Evolutionary conservation across 176 grass and related monocot species (phyloP).

Genomic region (Hordeum vulgare): MorexV3_pseudomolecules_assembly NC_058523.1:503076187-503076686

Average conservation of each 20-base stretch:
- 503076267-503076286: slow-evolving; percentile 85
- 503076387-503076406: slow-evolving; percentile 68
- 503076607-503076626: slow-evolving; percentile 21
- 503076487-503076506: slow-evolving; percentile 34
- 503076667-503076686: slow-evolving; percentile 36
- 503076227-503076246: slow-evolving; percentile 27
- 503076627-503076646: slow-evolving; percentile 30
- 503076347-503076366: slow-evolving; percentile 74
- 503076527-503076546: slow-evolving; percentile 79
- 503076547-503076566: slow-evolving; percentile 7
- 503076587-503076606: slow-evolving; percentile 39
- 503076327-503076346: slow-evolving; percentile 73
- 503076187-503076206: slow-evolving; percentile 4
- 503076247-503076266: slow-evolving; percentile 63
- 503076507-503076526: slow-evolving; percentile 58
- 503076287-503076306: slow-evolving; percentile 85
- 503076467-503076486: slow-evolving; percentile 13
- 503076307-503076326: slow-evolving; percentile 72
- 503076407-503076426: slow-evolving; percentile 95
- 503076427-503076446: slow-evolving; percentile 83
- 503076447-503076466: slow-evolving; percentile 31
- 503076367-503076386: slow-evolving; percentile 55
- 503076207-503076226: slow-evolving; percentile 19
- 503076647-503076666: slow-evolving; percentile 29
- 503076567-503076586: slow-evolving; percentile 18